Evolutionary conservation across 2,329 filamentous ascomycete genomes (phyloP).

Genomic region (Nemania serpens): DNA sequence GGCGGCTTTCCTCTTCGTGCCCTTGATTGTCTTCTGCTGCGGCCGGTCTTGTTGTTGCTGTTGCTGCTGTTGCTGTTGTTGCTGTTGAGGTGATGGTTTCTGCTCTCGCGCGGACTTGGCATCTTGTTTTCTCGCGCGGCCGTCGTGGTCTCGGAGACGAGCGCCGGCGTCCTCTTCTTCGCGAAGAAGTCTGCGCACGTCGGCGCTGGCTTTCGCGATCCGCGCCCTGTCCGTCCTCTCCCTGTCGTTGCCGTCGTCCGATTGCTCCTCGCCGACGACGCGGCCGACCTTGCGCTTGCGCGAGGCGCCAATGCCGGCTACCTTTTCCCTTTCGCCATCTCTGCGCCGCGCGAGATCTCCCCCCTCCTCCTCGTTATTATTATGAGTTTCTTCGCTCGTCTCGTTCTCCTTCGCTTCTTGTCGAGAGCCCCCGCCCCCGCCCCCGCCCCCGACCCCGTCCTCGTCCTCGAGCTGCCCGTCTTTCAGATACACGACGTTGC

Average conservation of each 20-base stretch:
- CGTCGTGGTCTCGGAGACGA: no score
- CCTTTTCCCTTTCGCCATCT: slow-evolving; percentile 40
- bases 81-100: background rate
- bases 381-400: slow-evolving; percentile 20
- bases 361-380: slow-evolving; percentile 15
- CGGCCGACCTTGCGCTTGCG: slow-evolving; percentile 62
- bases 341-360: slow-evolving; percentile 28
- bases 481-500: slow-evolving; percentile 62
- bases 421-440: slow-evolving; percentile 11
- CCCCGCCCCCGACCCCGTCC: slow-evolving; percentile 34
- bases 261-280: slow-evolving; percentile 49
- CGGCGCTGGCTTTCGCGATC: slow-evolving; percentile 33
- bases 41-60: background rate
- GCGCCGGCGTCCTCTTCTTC: background rate
- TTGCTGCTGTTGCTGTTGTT: background rate
- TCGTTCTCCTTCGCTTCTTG: slow-evolving; percentile 24
- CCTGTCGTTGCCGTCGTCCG: slow-evolving; percentile 30
- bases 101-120: no score
- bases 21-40: slow-evolving; percentile 19
- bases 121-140: no score
- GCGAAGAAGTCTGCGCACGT: slow-evolving; percentile 17
- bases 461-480: slow-evolving; percentile 38
- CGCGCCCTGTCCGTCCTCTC: slow-evolving; percentile 18
- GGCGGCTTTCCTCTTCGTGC: slow-evolving; percentile 54
- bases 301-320: slow-evolving; percentile 49